Percentiles rank a stretch among this genome's conserved stretches.
Conservation (phyloP, 345 rosid genomes). For the Toxicodendron radicans region DNA sequence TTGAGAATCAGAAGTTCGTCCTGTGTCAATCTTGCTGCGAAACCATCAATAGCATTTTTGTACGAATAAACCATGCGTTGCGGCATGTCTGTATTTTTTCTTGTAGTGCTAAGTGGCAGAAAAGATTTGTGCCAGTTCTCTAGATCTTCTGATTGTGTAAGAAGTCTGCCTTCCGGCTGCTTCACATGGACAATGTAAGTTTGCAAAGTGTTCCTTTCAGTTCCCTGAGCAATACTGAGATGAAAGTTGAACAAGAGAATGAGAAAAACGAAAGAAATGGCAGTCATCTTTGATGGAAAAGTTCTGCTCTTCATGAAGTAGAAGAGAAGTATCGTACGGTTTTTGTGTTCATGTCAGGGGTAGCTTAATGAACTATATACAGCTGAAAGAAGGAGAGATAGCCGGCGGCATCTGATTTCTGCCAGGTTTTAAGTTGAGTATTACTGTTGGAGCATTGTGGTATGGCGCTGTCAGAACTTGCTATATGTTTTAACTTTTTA, state of each 20-base stretch:
- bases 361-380: background rate
- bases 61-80: constrained; percentile 33
- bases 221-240: background rate
- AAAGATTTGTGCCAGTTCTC: constrained; percentile 33
- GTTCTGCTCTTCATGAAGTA: background rate
- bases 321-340: background rate
- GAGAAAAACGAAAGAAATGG: background rate
- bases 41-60: constrained; percentile 33
- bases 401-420: background rate
- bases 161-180: constrained; percentile 21
- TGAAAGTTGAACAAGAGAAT: constrained; percentile 8
- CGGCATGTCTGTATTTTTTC: background rate
- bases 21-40: constrained; percentile 40
- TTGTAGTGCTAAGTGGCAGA: constrained; percentile 22
- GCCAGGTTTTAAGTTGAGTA: background rate
- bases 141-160: constrained; percentile 17
- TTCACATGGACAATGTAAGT: constrained; percentile 46
- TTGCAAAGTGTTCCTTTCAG: constrained; percentile 8
- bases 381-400: background rate
- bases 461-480: background rate
- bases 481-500: no score
- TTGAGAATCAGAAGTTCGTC: constrained; percentile 37
- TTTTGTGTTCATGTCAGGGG: background rate
- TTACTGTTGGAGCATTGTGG: background rate
- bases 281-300: background rate